Evolutionary conservation across 441 rosid species (phyloP).

Genomic region (Breynia disticha): DNA sequence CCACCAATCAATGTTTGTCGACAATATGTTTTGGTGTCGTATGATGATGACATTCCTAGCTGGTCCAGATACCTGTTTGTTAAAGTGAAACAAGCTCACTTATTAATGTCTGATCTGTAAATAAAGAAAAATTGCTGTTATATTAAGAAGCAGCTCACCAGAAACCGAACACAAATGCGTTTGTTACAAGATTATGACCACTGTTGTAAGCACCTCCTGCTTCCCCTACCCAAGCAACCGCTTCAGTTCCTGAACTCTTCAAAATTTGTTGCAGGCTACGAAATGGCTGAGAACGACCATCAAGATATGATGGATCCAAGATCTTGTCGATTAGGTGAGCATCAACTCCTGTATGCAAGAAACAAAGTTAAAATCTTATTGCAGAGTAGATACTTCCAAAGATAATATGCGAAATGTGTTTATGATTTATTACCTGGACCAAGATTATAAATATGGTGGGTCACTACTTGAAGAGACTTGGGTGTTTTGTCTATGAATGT

Average conservation of each 20-base stretch:
- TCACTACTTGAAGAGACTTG: constrained; percentile 39
- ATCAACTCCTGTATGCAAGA: constrained; percentile 50
- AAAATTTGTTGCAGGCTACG: constrained; percentile 38
- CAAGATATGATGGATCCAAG: constrained; percentile 60
- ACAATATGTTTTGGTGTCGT: constrained; percentile 78
- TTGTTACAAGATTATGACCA: constrained; percentile 70
- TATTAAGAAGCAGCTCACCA: constrained; percentile 38
- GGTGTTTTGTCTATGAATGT: constrained; percentile 33
- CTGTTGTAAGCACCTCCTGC: constrained; percentile 96
- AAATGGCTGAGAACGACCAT: constrained; percentile 38
- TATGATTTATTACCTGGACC: constrained; percentile 47
- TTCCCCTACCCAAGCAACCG: constrained; percentile 88
- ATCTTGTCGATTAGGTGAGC: constrained; percentile 63
- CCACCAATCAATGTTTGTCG: constrained; percentile 87
- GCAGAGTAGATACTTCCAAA: too few relatives aligned
- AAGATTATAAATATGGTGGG: constrained; percentile 73
- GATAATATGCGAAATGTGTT: too few relatives aligned
- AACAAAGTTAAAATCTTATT: neutral
- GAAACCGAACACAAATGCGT: constrained; percentile 90
- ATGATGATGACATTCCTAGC: constrained; percentile 70
- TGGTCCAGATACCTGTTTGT: constrained; percentile 83
- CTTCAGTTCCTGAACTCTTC: constrained; percentile 37
- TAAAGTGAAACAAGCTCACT: neutral
- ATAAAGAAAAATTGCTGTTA: neutral
- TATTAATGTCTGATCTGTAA: neutral